Conservation (phyloP, 2,329 filamentous ascomycete species). For the Trichoderma arundinaceum region DNA sequence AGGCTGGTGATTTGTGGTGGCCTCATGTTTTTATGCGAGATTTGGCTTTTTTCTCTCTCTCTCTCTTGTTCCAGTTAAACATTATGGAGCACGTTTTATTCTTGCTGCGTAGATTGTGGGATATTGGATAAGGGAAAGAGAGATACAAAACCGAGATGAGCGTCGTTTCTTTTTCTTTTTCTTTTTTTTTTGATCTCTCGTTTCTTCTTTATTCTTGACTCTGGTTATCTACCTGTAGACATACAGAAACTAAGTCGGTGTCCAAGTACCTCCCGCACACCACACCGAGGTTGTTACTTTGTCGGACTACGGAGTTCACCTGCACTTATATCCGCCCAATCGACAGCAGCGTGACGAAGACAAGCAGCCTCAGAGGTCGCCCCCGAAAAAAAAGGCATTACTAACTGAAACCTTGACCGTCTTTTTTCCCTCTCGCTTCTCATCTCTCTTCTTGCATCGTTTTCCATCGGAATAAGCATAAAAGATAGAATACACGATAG, state of each 20-base stretch:
- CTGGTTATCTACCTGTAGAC: too few relatives aligned
- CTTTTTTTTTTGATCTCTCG: neutral
- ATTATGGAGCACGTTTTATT: neutral
- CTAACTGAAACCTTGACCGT: neutral
- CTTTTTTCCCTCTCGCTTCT: too few relatives aligned
- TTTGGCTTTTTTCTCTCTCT: neutral
- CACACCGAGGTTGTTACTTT: too few relatives aligned
- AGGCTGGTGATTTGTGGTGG: conserved; percentile 23
- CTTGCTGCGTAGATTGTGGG: neutral
- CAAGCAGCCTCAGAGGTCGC: neutral
- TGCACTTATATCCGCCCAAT: conserved; percentile 21
- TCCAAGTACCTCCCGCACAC: too few relatives aligned
- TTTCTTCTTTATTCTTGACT: too few relatives aligned
- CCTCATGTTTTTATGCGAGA: conserved; percentile 11
- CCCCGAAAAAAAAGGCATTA: neutral
- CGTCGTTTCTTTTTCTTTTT: neutral
- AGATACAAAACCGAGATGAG: conserved; percentile 6
- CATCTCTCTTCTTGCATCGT: neutral
- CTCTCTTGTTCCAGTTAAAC: neutral
- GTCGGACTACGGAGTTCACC: conserved; percentile 12
- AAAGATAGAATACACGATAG: neutral
- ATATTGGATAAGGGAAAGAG: neutral
- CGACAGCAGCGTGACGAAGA: conserved; percentile 1
- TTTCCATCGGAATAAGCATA: neutral
- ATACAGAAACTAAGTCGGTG: neutral